Conservation (phyloP, 2,329 filamentous ascomycete genomes). For the Penicillium paneum region DNA sequence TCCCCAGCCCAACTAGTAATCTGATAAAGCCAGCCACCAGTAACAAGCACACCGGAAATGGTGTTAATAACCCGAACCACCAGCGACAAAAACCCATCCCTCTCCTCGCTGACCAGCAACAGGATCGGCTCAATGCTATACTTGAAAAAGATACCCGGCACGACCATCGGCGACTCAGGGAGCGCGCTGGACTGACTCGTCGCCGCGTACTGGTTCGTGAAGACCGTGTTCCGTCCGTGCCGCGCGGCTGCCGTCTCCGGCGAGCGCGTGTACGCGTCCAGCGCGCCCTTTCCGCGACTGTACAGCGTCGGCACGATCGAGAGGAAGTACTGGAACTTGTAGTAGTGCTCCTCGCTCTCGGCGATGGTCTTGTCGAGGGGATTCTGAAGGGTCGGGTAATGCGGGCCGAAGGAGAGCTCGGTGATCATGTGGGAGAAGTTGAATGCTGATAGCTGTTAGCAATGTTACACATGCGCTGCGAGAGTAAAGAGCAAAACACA, state of each 20-base stretch:
- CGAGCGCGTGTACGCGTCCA: constrained; percentile 44
- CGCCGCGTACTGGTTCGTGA: constrained; percentile 97
- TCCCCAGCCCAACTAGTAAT: constrained; percentile 70
- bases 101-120: constrained; percentile 77
- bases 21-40: constrained; percentile 89
- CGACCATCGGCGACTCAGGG: constrained; percentile 57
- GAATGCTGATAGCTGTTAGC: constrained; percentile 59
- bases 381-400: constrained; percentile 89
- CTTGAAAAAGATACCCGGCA: constrained; percentile 96
- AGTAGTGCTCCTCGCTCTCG: constrained; percentile 70
- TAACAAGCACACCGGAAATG: constrained; percentile 83
- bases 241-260: constrained; percentile 31
- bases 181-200: constrained; percentile 71
- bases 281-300: constrained; percentile 53
- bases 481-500: constrained; percentile 36
- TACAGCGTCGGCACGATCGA: constrained; percentile 94
- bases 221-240: constrained; percentile 51
- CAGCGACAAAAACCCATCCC: constrained; percentile 70
- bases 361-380: constrained; percentile 90
- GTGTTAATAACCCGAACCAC: constrained; percentile 85
- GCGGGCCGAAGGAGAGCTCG: constrained; percentile 95
- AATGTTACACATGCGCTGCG: neutral
- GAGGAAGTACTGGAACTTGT: constrained; percentile 97
- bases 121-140: constrained; percentile 97
- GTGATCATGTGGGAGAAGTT: constrained; percentile 98